phyloP scores from a whole-genome alignment of 768 basidiomycete genomes.

The Leccinum variicolor region DNA sequence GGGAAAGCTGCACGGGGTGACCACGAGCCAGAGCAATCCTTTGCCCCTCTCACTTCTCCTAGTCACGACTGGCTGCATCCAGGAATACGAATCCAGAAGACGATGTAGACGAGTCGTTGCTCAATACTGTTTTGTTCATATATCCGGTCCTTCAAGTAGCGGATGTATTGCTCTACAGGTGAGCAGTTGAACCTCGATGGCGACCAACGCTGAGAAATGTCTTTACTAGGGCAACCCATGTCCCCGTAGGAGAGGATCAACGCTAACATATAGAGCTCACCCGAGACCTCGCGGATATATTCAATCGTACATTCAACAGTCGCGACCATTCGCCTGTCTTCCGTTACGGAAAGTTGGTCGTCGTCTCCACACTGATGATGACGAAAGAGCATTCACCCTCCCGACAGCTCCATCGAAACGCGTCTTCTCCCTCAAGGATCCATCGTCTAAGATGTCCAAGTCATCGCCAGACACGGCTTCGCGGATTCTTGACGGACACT shows the following conservation, averaged over 20 bases:
- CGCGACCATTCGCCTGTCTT: constrained; percentile 51
- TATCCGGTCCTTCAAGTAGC: constrained; percentile 94
- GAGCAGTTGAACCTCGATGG: constrained; percentile 13
- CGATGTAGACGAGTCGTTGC: constrained; percentile 75
- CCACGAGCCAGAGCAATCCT: constrained; percentile 41
- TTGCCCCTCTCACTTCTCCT: constrained; percentile 1
- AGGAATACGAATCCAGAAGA: constrained; percentile 73
- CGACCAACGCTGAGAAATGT: not conserved
- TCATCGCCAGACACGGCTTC: constrained; percentile 76
- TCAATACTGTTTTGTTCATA: constrained; percentile 84
- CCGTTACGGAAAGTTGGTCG: constrained; percentile 70
- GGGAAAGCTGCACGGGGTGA: constrained; percentile 85
- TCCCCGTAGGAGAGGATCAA: constrained; percentile 97
- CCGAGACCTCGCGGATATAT: constrained; percentile 77
- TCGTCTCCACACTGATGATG: not conserved
- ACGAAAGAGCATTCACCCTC: not conserved
- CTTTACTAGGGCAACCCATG: constrained; percentile 78
- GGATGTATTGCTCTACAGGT: constrained; percentile 87
- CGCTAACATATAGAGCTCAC: constrained; percentile 89
- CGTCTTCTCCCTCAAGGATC: constrained; percentile 83
- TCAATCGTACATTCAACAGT: constrained; percentile 66
- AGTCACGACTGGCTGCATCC: constrained; percentile 75
- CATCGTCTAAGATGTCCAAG: constrained; percentile 92
- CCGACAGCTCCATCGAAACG: constrained; percentile 71
- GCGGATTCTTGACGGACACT: constrained; percentile 85